Percentiles rank a stretch among this genome's conserved stretches.
Evolutionary conservation across 345 rosid species (phyloP).

Genomic region (Xanthoceras sorbifolium): DNA sequence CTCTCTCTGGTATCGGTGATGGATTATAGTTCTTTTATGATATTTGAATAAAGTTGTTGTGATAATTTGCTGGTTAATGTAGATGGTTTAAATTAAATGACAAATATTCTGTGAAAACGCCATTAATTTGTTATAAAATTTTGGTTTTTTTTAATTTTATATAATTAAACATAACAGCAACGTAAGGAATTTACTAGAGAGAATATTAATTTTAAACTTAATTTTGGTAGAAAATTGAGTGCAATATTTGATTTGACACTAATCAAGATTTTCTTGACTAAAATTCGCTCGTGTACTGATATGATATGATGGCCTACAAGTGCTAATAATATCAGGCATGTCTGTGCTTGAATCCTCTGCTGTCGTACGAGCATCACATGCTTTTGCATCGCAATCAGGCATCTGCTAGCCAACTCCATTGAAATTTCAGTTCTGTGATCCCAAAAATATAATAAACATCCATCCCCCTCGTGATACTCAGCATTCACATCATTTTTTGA

Average conservation of each 20-base stretch:
- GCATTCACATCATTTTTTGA: background rate
- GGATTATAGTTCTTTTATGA: background rate
- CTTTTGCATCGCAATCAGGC: background rate
- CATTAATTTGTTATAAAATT: background rate
- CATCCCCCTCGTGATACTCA: background rate
- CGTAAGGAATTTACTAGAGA: no score
- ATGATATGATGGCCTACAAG: constrained; percentile 6
- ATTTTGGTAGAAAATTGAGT: background rate
- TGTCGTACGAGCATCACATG: constrained; percentile 4
- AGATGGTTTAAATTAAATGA: background rate
- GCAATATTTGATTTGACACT: no score
- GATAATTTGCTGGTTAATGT: background rate
- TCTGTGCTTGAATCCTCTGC: background rate
- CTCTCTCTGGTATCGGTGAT: background rate
- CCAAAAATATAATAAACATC: background rate
- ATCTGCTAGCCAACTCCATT: background rate
- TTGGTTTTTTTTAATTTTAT: no score
- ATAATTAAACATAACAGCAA: background rate
- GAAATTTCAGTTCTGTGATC: background rate
- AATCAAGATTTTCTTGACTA: background rate
- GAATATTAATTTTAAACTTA: no score
- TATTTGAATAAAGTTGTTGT: no score
- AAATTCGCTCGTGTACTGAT: background rate
- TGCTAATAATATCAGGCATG: constrained; percentile 10
- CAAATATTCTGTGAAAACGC: background rate